phyloP scores from a whole-genome alignment of 495 filamentous ascomycete species.

The Talaromyces thailandensis region DNA sequence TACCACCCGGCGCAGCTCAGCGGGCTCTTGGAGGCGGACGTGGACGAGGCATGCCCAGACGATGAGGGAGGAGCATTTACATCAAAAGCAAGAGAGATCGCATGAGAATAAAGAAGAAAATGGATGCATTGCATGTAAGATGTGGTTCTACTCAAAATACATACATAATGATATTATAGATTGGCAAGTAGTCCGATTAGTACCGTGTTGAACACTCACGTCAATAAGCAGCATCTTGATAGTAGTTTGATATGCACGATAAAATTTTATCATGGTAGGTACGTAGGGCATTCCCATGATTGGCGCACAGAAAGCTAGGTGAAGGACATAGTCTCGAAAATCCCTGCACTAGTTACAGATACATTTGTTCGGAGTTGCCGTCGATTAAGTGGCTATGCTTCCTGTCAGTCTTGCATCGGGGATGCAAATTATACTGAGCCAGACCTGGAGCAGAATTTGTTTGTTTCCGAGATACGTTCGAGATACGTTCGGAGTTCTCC shows the following conservation, averaged over 20 bases:
- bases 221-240: not conserved
- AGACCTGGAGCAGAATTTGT: not conserved
- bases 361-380: not conserved
- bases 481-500: not conserved
- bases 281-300: not conserved
- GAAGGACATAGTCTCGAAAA: not conserved
- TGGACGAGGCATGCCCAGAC: slow-evolving; percentile 84
- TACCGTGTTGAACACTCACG: not conserved
- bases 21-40: slow-evolving; percentile 74
- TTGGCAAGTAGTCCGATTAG: not conserved
- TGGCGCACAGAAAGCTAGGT: not conserved
- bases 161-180: slow-evolving; percentile 9
- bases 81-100: slow-evolving; percentile 9
- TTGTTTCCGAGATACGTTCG: too few relatives aligned
- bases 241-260: not conserved
- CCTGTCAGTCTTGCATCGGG: not conserved
- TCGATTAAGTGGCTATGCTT: not conserved
- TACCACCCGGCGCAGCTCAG: slow-evolving; percentile 91
- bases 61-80: slow-evolving; percentile 31
- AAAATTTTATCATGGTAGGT: not conserved
- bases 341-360: not conserved
- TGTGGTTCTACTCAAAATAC: slow-evolving; percentile 10
- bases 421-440: not conserved
- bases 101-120: slow-evolving; percentile 3
- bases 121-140: slow-evolving; percentile 5